phyloP scores from a whole-genome alignment of 176 grass and related monocot species.

The Triticum dicoccoides region DNA sequence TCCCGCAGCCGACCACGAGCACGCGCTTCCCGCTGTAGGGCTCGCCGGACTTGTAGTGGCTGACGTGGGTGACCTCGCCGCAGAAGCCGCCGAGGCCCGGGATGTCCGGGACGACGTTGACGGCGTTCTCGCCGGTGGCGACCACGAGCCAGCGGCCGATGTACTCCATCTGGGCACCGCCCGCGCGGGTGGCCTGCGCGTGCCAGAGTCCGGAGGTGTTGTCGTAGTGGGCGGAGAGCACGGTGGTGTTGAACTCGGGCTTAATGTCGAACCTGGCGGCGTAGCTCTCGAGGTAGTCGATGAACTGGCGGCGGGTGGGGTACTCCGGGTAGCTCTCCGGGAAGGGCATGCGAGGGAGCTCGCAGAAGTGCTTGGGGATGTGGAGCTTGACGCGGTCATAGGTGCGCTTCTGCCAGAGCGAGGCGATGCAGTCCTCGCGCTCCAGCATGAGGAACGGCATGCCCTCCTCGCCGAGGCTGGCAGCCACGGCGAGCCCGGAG shows the following conservation, averaged over 20 bases:
- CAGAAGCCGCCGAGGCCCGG: slow-evolving; percentile 36
- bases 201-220: not conserved
- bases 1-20: slow-evolving; percentile 49
- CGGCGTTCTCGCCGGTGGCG: slow-evolving; percentile 49
- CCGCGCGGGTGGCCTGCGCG: not conserved
- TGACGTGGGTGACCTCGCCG: slow-evolving; percentile 34
- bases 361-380: slow-evolving; percentile 38
- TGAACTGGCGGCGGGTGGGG: slow-evolving; percentile 37
- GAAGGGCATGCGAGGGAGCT: not conserved
- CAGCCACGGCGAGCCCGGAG: not conserved
- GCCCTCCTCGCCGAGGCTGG: not conserved
- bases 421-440: slow-evolving; percentile 49
- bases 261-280: slow-evolving; percentile 27
- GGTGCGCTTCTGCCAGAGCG: slow-evolving; percentile 46
- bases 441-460: slow-evolving; percentile 47
- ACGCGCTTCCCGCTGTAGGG: slow-evolving; percentile 36
- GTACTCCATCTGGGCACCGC: not conserved
- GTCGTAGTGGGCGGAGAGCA: not conserved
- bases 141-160: slow-evolving; percentile 33
- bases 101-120: slow-evolving; percentile 42
- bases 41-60: slow-evolving; percentile 25
- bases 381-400: slow-evolving; percentile 61
- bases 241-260: slow-evolving; percentile 6
- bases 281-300: slow-evolving; percentile 57
- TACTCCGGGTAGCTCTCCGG: slow-evolving; percentile 12